A percentile compares a stretch with the other conserved stretches of the same genome.
Conservation (phyloP, 2,329 filamentous ascomycete species). For the Diaporthe capsici region DNA sequence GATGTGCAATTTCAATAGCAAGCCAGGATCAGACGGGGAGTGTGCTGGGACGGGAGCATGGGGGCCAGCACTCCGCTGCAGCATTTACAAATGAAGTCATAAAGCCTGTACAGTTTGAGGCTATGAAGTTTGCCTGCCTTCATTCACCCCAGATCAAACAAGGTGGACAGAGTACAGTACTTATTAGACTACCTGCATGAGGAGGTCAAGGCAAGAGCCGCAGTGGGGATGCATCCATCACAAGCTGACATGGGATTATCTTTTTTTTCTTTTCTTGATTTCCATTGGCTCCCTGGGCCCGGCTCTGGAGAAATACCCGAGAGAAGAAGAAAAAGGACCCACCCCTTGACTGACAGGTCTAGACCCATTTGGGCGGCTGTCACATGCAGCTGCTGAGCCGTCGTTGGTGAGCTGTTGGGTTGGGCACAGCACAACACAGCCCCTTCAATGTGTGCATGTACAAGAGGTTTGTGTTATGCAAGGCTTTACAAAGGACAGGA, state of each 20-base stretch:
- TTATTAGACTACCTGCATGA: neutral
- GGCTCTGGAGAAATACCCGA: constrained; percentile 7
- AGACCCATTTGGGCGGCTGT: neutral
- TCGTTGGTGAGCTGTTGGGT: neutral
- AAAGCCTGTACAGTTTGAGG: neutral
- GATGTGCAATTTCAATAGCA: neutral
- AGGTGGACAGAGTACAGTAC: neutral
- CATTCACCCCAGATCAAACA: neutral
- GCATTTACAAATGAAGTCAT: neutral
- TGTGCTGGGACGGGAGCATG: neutral
- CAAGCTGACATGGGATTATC: constrained; percentile 5
- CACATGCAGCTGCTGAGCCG: constrained; percentile 4
- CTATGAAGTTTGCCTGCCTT: neutral
- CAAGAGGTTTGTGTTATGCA: neutral
- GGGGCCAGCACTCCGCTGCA: neutral
- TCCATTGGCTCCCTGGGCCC: neutral
- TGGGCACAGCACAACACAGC: neutral
- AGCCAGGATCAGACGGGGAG: neutral
- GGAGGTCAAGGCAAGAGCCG: constrained; percentile 2
- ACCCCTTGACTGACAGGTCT: neutral
- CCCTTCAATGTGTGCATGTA: neutral
- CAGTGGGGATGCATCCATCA: constrained; percentile 21
- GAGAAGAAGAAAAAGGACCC: neutral
- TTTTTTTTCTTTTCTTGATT: neutral
- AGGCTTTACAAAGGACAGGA: neutral